Base-by-base conservation (phyloP, 2,329 filamentous ascomycete genomes). In the Aspergillus awamori region DNA sequence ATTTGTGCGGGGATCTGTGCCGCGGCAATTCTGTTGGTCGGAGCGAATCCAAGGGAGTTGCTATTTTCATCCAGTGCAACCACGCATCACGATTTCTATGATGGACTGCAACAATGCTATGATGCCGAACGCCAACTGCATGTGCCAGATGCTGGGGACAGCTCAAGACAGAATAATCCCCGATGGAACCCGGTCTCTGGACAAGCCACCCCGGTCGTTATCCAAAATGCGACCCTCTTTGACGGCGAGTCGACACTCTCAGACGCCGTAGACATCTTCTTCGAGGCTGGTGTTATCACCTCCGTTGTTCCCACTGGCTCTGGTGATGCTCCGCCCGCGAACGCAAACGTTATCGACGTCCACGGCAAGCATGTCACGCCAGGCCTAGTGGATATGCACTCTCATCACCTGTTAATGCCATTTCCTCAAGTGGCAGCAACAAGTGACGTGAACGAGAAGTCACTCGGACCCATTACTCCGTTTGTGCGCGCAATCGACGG, bases 321-420 rank as follows among this genome's bases (percentile, higher is more conserved):
- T 8, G 20, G 33, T 22, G 22, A 45, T 24, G 8, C 20, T 3
- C 8, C n/a, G 1, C 57, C 57, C 11, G 8, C 8, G 5, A 39
- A 55, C 39, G 57, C 57, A 3, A n/a, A 55, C 8, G n/a, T 51
- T 26, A 55, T 59, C 20, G 26, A 55, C 22, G 51, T 49, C 2
- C 57, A 59, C 6, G 57, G 51, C 3, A 48, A 36, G 36, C 41
- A 54, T 59, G 76, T 91, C 20, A 91, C 89, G 0, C 81, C 82
- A 7, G 89, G 88, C 15, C 86, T 91, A 66, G 85, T 91, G 52
- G 89, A 91, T 69, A 90, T 90, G 86, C 88, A 91, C 74, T 87
- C 83, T 36, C 89, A 91, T 69, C 82, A 86, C 2, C 86, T 87
- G 7, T 83, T 89, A 0, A 79, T 82, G 30, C 79, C 83, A 15